A percentile compares a stretch with the other conserved stretches of the same genome.
Conservation (phyloP, 306 rosid species). For the Clitoria ternatea region DNA sequence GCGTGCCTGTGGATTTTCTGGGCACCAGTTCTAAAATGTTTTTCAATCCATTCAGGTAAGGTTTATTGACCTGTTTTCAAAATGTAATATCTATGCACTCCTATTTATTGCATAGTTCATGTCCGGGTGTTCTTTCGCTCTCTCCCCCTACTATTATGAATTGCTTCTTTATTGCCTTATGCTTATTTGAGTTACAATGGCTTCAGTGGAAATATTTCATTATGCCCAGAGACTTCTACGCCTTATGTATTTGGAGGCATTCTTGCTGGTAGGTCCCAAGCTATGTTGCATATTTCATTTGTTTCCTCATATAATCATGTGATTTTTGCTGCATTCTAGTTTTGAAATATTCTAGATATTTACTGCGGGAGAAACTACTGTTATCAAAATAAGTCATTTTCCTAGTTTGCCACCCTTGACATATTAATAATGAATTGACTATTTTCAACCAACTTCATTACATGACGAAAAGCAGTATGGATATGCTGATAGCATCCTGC, state of each 20-base stretch:
- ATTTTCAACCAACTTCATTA: constrained; percentile 5
- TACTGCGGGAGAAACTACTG: not conserved
- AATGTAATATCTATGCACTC: not conserved
- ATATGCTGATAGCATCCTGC: constrained; percentile 9
- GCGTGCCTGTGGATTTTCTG: constrained; percentile 72
- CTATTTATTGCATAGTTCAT: constrained; percentile 23
- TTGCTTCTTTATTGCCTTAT: constrained; percentile 20
- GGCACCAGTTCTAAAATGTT: constrained; percentile 60
- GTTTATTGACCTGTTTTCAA: constrained; percentile 19
- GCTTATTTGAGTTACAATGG: constrained; percentile 33
- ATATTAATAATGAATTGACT: not conserved
- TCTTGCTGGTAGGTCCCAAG: constrained; percentile 78
- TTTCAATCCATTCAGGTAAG: constrained; percentile 91
- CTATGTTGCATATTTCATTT: constrained; percentile 27
- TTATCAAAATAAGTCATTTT: not conserved
- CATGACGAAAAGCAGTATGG: constrained; percentile 15
- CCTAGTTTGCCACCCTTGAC: not conserved
- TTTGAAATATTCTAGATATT: not conserved
- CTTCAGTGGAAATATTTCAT: constrained; percentile 81
- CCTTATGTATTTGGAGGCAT: constrained; percentile 80
- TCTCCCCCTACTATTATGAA: constrained; percentile 3
- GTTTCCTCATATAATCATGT: constrained; percentile 12
- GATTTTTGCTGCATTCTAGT: not conserved
- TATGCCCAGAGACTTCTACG: constrained; percentile 52
- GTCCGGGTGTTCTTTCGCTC: not conserved